Evolutionary conservation across 2,329 filamentous ascomycete genomes (phyloP), one percentile per base, ranked within the genome.

Genomic region (Talaromyces sp.): DNA sequence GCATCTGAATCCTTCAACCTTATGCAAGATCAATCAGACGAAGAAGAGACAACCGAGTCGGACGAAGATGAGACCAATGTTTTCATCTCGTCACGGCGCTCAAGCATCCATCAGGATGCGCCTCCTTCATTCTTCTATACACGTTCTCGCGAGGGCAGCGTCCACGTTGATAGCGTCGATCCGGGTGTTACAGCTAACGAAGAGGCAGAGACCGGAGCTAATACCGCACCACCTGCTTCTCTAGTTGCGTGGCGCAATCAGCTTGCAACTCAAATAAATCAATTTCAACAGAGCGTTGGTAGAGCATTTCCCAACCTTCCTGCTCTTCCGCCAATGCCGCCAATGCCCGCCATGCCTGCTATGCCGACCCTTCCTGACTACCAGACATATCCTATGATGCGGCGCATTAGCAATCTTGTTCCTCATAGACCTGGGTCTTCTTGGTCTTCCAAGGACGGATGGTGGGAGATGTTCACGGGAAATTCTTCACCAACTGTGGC

Each of bases 221-320:
- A 69, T 1, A 77, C 81, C 42, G 81, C 82, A 18, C 84, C 86
- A 1, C 85, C 87, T 2, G 81, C 83, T 4, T 84, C 88, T 54
- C 84, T 91, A 70, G 81, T 86, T 56, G 89, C 88, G 14, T 84
- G 91, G 77, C 86, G 88, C 69, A 89, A 92, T 61, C 89, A 93
- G 63, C 76, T 93, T 21, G 82, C 87, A 28, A 83, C 87, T 18
- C 90, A 92, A 70, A 82, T 93, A 55, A 88, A 93, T 62, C 87
- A 92, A 63, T 83, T 93, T 69, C 91, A 92, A 71, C 87, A 91
- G 71, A 86, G 82, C 52, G 83, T 91, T 79, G 82, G 85, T 39
- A 79, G 87, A 73, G 83, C 87, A 52, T 80, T 91, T 68, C 88
- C 88, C 57, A 88, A 88, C 63, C 76, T 88, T 16, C 77, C 78